These are phyloP conservation scores for Collybiopsis luxurians DNA, from an alignment of 768 basidiomycete species.

Conservation along the genomic window DNA sequence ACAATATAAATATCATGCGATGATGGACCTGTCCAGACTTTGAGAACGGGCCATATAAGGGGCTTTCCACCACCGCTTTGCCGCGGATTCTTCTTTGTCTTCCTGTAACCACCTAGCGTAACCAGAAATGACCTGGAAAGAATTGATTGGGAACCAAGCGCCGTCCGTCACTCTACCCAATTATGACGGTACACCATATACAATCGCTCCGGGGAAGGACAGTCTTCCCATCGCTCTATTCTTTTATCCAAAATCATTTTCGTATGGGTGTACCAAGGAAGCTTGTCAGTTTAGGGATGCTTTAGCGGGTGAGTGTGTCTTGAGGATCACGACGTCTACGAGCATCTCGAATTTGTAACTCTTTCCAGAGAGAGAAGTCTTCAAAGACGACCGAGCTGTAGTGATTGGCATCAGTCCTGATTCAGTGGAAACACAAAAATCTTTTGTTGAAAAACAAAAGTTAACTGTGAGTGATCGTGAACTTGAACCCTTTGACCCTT, in stretches of 20 bases:
- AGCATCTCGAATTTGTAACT: neutral
- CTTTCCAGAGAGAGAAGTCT: slow-evolving; percentile 55
- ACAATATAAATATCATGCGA: too few species aligned
- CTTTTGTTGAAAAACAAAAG: slow-evolving; percentile 69
- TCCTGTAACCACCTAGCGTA: neutral
- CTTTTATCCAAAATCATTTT: slow-evolving; percentile 79
- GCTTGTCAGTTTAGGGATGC: slow-evolving; percentile 85
- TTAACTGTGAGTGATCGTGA: slow-evolving; percentile 46
- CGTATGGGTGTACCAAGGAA: slow-evolving; percentile 78
- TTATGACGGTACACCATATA: slow-evolving; percentile 58
- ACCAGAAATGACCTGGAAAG: slow-evolving; percentile 38
- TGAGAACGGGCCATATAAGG: too few species aligned
- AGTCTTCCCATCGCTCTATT: slow-evolving; percentile 68
- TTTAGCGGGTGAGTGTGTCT: slow-evolving; percentile 46
- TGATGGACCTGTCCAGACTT: too few species aligned
- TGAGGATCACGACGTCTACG: too few species aligned
- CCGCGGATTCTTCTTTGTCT: neutral
- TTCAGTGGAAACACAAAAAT: slow-evolving; percentile 67
- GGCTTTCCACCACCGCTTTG: neutral
- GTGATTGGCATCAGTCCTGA: slow-evolving; percentile 78
- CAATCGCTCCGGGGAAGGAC: slow-evolving; percentile 54
- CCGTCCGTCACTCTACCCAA: slow-evolving; percentile 66
- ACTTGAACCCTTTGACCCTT: too few species aligned
- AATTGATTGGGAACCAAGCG: slow-evolving; percentile 61
- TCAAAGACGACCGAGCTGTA: slow-evolving; percentile 59